phyloP scores from a whole-genome alignment of 2,329 filamentous ascomycete species.

The Cercospora janseana region DNA sequence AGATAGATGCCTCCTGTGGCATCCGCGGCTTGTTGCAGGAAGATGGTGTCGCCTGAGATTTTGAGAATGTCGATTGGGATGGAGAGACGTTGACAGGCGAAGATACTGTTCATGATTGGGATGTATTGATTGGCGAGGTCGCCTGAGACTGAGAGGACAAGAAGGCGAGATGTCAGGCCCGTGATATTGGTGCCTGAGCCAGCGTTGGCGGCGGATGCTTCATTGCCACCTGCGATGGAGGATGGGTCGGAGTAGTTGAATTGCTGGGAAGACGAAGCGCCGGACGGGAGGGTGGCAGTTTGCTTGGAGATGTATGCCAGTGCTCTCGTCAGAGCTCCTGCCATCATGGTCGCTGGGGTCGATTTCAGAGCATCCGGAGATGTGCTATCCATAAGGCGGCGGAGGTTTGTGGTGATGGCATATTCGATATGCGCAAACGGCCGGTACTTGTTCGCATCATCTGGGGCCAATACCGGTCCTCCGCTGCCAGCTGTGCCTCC shows the following conservation, averaged over 20 bases:
- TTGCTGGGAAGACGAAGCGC: slow-evolving; percentile 52
- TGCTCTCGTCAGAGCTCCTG: slow-evolving; percentile 85
- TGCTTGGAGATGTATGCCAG: slow-evolving; percentile 88
- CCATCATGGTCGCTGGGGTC: slow-evolving; percentile 78
- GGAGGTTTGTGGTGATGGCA: slow-evolving; percentile 71
- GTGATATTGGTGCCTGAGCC: slow-evolving; percentile 38
- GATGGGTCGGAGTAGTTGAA: slow-evolving; percentile 58
- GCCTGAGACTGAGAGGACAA: slow-evolving; percentile 86
- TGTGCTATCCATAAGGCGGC: slow-evolving; percentile 69
- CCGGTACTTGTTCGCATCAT: slow-evolving; percentile 82
- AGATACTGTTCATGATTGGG: slow-evolving; percentile 96
- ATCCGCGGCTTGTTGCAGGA: slow-evolving; percentile 86
- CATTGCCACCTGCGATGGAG: slow-evolving; percentile 50
- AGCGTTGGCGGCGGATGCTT: slow-evolving; percentile 47
- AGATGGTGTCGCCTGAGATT: slow-evolving; percentile 79
- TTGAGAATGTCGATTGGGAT: slow-evolving; percentile 93
- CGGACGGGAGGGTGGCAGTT: slow-evolving; percentile 45
- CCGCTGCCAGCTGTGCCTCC: slow-evolving; percentile 25
- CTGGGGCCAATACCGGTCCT: slow-evolving; percentile 35
- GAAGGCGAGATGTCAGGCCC: slow-evolving; percentile 73
- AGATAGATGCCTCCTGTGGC: slow-evolving; percentile 69
- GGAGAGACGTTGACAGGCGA: slow-evolving; percentile 82
- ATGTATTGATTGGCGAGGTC: slow-evolving; percentile 90
- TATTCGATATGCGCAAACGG: slow-evolving; percentile 86
- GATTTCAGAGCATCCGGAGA: slow-evolving; percentile 61